Percentiles rank a stretch among this genome's conserved stretches.
These are phyloP conservation scores for Chlorella sp. DNA, from an alignment of 139 green algal species.

Conservation along the genomic window DNA sequence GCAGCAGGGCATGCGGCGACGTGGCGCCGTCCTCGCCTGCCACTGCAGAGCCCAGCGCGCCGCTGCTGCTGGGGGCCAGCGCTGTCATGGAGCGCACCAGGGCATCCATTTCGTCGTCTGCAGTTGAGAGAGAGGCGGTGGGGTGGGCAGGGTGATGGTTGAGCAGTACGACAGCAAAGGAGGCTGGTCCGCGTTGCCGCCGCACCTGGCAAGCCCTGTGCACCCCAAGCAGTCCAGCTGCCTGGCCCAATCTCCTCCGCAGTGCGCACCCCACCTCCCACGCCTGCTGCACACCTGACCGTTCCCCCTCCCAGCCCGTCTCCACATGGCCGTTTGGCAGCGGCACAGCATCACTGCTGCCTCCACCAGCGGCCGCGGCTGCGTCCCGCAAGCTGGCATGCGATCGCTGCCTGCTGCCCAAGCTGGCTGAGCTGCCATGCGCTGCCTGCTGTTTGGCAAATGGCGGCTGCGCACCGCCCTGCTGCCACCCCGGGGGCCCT, in stretches of 20 bases:
- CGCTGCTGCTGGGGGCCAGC: background rate
- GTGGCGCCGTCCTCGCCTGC: background rate
- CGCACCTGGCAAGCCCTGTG: too few species aligned
- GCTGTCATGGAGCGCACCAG: constrained; percentile 21
- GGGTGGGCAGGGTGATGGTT: background rate
- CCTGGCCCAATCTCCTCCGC: too few species aligned
- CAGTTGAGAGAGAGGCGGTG: background rate
- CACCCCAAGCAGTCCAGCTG: too few species aligned
- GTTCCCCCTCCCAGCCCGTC: background rate
- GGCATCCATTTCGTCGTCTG: constrained; percentile 31
- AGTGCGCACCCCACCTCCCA: too few species aligned
- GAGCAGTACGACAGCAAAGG: background rate
- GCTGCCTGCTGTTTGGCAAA: background rate
- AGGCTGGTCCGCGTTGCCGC: too few species aligned
- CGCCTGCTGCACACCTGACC: background rate
- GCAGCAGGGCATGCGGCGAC: background rate
- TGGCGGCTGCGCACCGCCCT: too few species aligned
- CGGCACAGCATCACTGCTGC: background rate
- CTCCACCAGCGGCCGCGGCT: background rate
- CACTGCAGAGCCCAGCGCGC: background rate
- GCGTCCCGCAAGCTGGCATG: background rate
- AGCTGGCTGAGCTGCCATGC: background rate
- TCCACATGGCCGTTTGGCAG: background rate
- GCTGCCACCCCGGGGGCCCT: too few species aligned
- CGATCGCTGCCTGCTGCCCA: background rate